Evolutionary conservation across 306 rosid genomes (phyloP).

Genomic region (Mucuna pruriens): DNA sequence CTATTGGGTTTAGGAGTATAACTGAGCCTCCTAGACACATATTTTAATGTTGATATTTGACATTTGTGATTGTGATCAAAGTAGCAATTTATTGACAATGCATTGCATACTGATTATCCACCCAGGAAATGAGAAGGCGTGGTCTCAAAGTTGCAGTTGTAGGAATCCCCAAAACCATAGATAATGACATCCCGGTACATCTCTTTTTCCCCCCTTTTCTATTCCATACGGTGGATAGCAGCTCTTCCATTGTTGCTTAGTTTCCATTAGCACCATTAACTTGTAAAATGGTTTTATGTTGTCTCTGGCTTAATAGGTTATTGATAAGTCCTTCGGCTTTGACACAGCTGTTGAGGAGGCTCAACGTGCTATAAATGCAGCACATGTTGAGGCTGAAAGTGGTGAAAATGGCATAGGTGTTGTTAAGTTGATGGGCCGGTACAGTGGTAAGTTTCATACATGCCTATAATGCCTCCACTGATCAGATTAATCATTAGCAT

Average conservation of each 20-base stretch:
- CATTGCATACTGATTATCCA: slow-evolving; percentile 28
- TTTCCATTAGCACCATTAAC: slow-evolving; percentile 15
- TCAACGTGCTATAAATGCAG: slow-evolving; percentile 98
- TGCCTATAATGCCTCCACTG: slow-evolving; percentile 29
- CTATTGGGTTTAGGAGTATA: slow-evolving; percentile 2
- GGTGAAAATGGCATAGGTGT: slow-evolving; percentile 92
- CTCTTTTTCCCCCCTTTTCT: neutral
- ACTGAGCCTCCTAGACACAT: neutral
- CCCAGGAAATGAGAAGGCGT: slow-evolving; percentile 84
- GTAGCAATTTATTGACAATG: slow-evolving; percentile 24
- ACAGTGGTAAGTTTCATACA: slow-evolving; percentile 70
- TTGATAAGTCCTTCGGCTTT: slow-evolving; percentile 94
- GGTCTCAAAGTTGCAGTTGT: slow-evolving; percentile 88
- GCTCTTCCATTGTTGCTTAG: slow-evolving; percentile 1
- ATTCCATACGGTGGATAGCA: slow-evolving; percentile 1
- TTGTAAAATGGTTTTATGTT: slow-evolving; percentile 25
- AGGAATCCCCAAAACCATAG: slow-evolving; percentile 98
- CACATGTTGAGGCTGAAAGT: slow-evolving; percentile 93
- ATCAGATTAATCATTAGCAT: neutral
- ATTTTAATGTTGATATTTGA: slow-evolving; percentile 1
- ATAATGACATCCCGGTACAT: slow-evolving; percentile 88
- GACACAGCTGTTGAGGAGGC: slow-evolving; percentile 99
- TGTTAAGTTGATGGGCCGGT: slow-evolving; percentile 95
- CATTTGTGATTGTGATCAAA: neutral
- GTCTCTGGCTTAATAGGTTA: slow-evolving; percentile 60